These are phyloP conservation scores for Candida andamanensis DNA, from an alignment of 805 yeast species.

Conservation along the genomic window DNA sequence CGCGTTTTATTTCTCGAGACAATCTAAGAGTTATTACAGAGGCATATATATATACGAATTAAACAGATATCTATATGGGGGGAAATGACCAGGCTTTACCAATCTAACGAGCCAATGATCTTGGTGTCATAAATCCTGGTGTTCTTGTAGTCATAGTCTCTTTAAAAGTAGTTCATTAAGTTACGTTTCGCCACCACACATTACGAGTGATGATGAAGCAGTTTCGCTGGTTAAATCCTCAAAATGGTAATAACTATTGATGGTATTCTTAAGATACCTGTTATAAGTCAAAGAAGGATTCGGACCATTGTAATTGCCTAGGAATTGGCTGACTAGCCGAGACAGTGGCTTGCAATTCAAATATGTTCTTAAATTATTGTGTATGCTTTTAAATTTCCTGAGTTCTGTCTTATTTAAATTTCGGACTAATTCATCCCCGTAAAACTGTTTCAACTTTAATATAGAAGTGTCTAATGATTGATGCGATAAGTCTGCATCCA, in stretches of 20 bases:
- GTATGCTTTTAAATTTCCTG: constrained; percentile 21
- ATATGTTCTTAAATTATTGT: constrained; percentile 10
- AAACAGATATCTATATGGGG: no score
- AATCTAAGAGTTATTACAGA: no score
- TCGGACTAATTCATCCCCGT: constrained; percentile 27
- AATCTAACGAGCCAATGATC: no score
- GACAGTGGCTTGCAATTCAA: constrained; percentile 9
- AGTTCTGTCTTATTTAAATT: constrained; percentile 19
- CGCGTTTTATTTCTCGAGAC: no score
- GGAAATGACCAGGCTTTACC: no score
- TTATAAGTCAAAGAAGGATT: constrained; percentile 9
- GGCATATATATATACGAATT: no score
- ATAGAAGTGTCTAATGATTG: constrained; percentile 12
- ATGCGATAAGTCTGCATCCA: constrained; percentile 22
- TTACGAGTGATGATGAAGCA: constrained; percentile 16
- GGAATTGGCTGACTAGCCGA: constrained; percentile 11
- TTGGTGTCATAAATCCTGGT: no score
- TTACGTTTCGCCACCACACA: constrained; percentile 20
- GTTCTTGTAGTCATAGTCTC: no score
- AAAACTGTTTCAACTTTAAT: constrained; percentile 14
- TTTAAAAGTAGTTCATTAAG: no score
- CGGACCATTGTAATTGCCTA: constrained; percentile 11
- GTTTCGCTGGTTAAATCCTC: constrained; percentile 12
- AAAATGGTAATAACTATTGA: constrained; percentile 3
- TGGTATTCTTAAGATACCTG: constrained; percentile 10